These are phyloP conservation scores for Euclidium syriacum DNA, from an alignment of 345 rosid species.

Conservation along the genomic window DNA sequence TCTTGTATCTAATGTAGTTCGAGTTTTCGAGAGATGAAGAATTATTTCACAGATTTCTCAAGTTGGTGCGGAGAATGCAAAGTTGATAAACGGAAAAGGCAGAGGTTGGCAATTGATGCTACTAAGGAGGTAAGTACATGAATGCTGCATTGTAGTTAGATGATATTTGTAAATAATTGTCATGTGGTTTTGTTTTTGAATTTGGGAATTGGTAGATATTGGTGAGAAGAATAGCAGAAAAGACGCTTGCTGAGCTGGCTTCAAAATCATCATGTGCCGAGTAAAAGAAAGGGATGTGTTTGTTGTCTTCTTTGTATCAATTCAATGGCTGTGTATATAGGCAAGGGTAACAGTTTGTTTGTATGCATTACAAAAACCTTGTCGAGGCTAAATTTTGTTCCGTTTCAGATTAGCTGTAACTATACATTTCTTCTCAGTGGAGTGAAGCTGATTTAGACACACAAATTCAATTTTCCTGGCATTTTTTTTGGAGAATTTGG, in stretches of 20 bases:
- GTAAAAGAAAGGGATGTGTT: background rate
- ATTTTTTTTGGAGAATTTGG: background rate
- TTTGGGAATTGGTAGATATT: slow-evolving; percentile 3
- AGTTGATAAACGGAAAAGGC: slow-evolving; percentile 57
- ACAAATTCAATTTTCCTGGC: background rate
- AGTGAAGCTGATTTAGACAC: background rate
- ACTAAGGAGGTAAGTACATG: slow-evolving; percentile 19
- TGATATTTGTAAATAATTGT: slow-evolving; percentile 6
- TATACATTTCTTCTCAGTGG: slow-evolving; percentile 1
- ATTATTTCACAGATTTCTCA: slow-evolving; percentile 76
- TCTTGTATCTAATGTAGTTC: slow-evolving; percentile 48
- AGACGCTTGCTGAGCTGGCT: slow-evolving; percentile 21
- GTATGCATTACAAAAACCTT: slow-evolving; percentile 1
- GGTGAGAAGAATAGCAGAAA: slow-evolving; percentile 22
- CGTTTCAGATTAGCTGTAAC: slow-evolving; percentile 13
- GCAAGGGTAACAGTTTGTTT: slow-evolving; percentile 13
- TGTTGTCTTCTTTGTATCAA: slow-evolving; percentile 8
- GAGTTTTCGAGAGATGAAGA: slow-evolving; percentile 74
- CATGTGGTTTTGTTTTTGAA: background rate
- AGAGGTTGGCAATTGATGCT: slow-evolving; percentile 44
- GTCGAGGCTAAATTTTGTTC: slow-evolving; percentile 18
- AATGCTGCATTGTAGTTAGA: background rate
- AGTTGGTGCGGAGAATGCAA: slow-evolving; percentile 87
- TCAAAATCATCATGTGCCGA: slow-evolving; percentile 21
- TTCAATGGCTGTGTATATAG: slow-evolving; percentile 14